phyloP scores from a whole-genome alignment of 192 early-diverging fungal species.

The Jimgerdemannia lactiflua region DNA sequence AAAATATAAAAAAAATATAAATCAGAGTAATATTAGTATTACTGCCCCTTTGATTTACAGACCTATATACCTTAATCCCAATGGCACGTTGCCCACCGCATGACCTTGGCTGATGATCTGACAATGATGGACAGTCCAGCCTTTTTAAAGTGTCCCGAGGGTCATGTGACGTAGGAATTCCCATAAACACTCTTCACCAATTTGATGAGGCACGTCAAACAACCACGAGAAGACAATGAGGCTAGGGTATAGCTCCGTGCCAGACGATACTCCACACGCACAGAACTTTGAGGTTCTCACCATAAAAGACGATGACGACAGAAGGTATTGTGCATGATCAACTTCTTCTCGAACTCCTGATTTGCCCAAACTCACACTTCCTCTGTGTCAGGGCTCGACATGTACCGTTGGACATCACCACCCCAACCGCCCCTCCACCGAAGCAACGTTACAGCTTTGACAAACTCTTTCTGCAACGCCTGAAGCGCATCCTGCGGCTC shows the following conservation, averaged over 20 bases:
- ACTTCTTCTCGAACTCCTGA: background rate
- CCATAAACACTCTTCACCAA: background rate
- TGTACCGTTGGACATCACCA: background rate
- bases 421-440: background rate
- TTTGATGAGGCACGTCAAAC: background rate
- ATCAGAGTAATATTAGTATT: too few species aligned
- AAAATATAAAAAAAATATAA: too few species aligned
- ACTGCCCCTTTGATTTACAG: too few species aligned
- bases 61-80: too few species aligned
- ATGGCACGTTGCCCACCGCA: too few species aligned
- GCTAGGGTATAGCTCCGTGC: background rate
- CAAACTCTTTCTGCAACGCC: constrained; percentile 27
- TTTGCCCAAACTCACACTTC: background rate
- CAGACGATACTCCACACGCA: background rate
- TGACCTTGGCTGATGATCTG: too few species aligned
- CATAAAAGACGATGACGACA: background rate
- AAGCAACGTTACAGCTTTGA: constrained; percentile 31
- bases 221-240: background rate
- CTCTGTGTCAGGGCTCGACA: background rate
- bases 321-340: background rate
- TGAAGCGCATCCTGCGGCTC: constrained; percentile 22
- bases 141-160: too few species aligned
- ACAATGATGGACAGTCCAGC: too few species aligned
- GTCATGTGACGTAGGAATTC: too few species aligned
- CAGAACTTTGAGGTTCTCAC: background rate